These are phyloP conservation scores for Phialemoniopsis sp. DNA, from an alignment of 2,329 filamentous ascomycete species.

Conservation along the genomic window DNA sequence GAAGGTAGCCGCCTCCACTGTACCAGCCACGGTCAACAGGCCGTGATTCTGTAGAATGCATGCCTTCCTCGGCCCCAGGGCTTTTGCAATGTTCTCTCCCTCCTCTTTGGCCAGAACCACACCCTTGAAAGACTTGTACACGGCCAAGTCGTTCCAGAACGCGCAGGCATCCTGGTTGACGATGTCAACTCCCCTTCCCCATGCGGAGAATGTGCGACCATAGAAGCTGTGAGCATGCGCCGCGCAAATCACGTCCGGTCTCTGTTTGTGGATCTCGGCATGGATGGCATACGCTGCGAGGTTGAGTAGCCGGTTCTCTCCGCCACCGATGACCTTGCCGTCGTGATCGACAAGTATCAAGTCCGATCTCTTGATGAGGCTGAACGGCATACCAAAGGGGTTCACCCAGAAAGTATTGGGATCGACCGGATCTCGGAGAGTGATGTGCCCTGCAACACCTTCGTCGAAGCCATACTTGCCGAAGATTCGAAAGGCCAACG, in stretches of 20 bases:
- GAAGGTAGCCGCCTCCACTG: constrained; percentile 59
- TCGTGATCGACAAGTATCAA: constrained; percentile 58
- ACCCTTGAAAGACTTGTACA: constrained; percentile 49
- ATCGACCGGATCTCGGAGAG: constrained; percentile 54
- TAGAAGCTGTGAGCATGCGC: constrained; percentile 43
- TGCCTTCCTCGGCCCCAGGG: constrained; percentile 44
- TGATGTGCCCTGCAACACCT: constrained; percentile 62
- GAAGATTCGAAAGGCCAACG: constrained; percentile 53
- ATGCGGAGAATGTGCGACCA: constrained; percentile 48
- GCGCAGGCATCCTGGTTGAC: constrained; percentile 53
- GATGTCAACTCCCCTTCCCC: constrained; percentile 57
- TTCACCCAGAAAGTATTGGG: constrained; percentile 63
- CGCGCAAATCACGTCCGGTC: constrained; percentile 42
- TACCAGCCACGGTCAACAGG: constrained; percentile 52
- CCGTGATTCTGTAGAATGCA: constrained; percentile 58
- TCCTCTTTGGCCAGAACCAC: constrained; percentile 54
- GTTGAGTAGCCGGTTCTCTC: constrained; percentile 26
- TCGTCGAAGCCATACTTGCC: constrained; percentile 52
- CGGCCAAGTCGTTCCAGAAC: constrained; percentile 39
- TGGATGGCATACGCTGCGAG: constrained; percentile 31
- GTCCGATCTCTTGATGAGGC: constrained; percentile 55
- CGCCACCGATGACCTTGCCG: constrained; percentile 61
- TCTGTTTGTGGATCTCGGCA: constrained; percentile 38
- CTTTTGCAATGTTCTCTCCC: constrained; percentile 46
- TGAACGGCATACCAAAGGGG: constrained; percentile 36